phyloP scores from a whole-genome alignment of 2,329 filamentous ascomycete genomes.

The Diaporthe batatas region DNA sequence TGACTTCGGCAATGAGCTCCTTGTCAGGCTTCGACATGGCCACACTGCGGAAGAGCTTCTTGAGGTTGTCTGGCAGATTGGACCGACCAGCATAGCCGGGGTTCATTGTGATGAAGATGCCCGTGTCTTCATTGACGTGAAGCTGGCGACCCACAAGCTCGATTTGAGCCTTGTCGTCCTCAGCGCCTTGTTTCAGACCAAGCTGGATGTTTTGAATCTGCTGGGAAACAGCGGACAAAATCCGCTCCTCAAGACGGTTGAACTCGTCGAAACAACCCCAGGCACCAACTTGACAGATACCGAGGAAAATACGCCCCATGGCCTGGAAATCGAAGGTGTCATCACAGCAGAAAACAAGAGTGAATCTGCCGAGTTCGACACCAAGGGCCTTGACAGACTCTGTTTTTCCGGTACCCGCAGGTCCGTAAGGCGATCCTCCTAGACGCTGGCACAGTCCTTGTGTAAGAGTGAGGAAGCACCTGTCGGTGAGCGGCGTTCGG shows the following conservation, averaged over 20 bases:
- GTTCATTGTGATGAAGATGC: constrained; percentile 99
- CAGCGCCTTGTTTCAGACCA: constrained; percentile 85
- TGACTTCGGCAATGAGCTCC: constrained; percentile 98
- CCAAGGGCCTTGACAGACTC: constrained; percentile 99
- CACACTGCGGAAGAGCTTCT: constrained; percentile 99
- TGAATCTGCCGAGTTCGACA: constrained; percentile 96
- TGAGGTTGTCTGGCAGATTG: constrained; percentile 97
- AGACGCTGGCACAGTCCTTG: constrained; percentile 95
- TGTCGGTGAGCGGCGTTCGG: constrained; percentile 94
- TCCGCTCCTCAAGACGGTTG: constrained; percentile 97
- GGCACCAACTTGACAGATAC: constrained; percentile 98
- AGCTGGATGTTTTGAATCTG: constrained; percentile 99
- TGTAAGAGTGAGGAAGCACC: constrained; percentile 97
- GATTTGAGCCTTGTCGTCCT: constrained; percentile 89
- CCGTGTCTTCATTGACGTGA: constrained; percentile 90
- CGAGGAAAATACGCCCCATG: constrained; percentile 99
- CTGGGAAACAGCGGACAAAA: constrained; percentile 97
- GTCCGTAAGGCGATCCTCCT: constrained; percentile 96
- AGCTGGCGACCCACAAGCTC: constrained; percentile 94
- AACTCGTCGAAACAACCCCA: constrained; percentile 99
- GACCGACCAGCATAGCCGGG: constrained; percentile 98
- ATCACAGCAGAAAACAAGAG: constrained; percentile 98
- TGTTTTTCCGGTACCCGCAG: constrained; percentile 97
- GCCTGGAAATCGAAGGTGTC: constrained; percentile 99
- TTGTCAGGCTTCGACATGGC: constrained; percentile 99